Conservation (phyloP, 345 rosid genomes). For the Trapa bicornis region DNA sequence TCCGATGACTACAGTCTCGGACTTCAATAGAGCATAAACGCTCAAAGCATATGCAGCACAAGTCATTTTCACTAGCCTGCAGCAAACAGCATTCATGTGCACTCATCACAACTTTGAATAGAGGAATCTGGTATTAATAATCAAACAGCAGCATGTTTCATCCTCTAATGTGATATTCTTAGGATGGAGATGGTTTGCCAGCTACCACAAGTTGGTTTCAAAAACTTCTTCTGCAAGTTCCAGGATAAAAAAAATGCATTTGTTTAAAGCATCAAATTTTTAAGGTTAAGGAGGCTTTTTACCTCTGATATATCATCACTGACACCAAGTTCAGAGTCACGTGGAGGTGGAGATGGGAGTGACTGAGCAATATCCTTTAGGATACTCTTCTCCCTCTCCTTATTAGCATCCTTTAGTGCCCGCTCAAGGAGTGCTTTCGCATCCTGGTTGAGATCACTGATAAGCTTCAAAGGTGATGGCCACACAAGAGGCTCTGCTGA, state of each 20-base stretch:
- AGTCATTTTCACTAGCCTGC: conserved; percentile 68
- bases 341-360: conserved; percentile 43
- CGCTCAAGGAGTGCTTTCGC: conserved; percentile 68
- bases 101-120: too few relatives aligned
- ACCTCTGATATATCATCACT: conserved; percentile 91
- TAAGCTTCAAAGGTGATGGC: conserved; percentile 95
- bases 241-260: not conserved
- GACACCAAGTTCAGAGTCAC: conserved; percentile 33
- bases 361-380: conserved; percentile 56
- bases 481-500: conserved; percentile 98
- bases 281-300: not conserved
- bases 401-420: conserved; percentile 79
- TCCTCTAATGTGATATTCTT: too few relatives aligned
- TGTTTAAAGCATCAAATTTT: not conserved
- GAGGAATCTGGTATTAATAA: too few relatives aligned
- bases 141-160: too few relatives aligned
- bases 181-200: too few relatives aligned
- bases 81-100: not conserved
- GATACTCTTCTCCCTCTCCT: conserved; percentile 73
- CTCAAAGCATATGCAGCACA: conserved; percentile 97
- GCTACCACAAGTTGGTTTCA: too few relatives aligned
- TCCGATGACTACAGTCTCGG: conserved; percentile 85
- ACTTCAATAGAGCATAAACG: conserved; percentile 89
- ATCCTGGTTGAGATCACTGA: conserved; percentile 77
- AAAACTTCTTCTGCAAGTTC: too few relatives aligned